Base-by-base conservation (phyloP, 768 basidiomycete species). In the Austroboletus eburneus region DNA sequence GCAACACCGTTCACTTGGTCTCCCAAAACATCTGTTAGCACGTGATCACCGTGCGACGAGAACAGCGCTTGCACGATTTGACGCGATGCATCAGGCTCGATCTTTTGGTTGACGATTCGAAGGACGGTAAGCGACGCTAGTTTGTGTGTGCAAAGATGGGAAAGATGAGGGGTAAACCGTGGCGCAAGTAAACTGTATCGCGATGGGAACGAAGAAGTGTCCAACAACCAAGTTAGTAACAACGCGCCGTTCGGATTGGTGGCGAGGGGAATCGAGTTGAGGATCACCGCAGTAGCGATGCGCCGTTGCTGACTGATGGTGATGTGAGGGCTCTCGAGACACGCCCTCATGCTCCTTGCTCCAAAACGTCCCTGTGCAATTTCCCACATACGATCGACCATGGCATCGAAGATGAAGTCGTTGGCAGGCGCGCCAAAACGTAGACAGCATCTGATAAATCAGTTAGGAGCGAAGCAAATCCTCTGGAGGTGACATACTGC, bases 341-440 rank as follows among this genome's bases (percentile, higher is more conserved):
- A 96, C 10, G 96, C 94, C 53, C 95, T 80, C 87, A 98, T 95
- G 62, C 93, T 94, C 40, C 96, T 85, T 38, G 96, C 96, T 44
- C 96, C 96, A 59, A 96, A 99, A 27, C 96, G 84, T 20, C 95
- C 95, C 70, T 97, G 95, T 0, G 93, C 95, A 43, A 99, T 78
- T 70, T 98, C 96, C 92, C 96, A 98, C 72, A 96, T 87, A 33
- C 96, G 89, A 66, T 98, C 95, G 38, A 90, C 85, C 75, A 98
- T 97, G 23, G 91, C 92, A 63, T 98, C 94, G 65, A 97, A 98
- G 49, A 98, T 88, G 66, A 98, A 98, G 54, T 95, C 91, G 46
- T 91, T 94, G 24, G 79, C 80, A 27, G 94, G 94, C 30, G 85
- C 69, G 38, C 89, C 88, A 59, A 98, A 98, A 29, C 90, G 85